Evolutionary conservation across 2,329 filamentous ascomycete species (phyloP).

Genomic region (Colletotrichum sp.): DNA sequence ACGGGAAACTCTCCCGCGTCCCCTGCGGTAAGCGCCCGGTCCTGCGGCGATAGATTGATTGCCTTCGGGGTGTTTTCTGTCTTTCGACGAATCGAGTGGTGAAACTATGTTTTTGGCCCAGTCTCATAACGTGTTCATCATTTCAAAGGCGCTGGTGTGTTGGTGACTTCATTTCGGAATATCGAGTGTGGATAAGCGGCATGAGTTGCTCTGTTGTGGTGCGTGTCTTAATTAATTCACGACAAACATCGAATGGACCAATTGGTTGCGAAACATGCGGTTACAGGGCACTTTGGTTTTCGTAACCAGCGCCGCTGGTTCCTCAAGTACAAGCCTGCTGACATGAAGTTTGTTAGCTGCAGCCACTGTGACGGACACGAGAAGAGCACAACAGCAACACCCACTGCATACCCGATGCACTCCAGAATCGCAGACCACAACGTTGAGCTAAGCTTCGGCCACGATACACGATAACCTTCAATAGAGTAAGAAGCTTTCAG

Average conservation of each 20-base stretch:
- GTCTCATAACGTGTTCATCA: not conserved
- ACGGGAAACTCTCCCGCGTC: not conserved
- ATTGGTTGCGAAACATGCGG: not conserved
- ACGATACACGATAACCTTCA: not conserved
- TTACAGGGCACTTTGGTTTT: not conserved
- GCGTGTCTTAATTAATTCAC: not conserved
- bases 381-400: not conserved
- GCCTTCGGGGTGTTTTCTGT: not conserved
- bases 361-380: not conserved
- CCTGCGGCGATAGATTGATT: not conserved
- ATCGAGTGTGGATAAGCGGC: not conserved
- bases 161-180: not conserved
- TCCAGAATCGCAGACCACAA: not conserved
- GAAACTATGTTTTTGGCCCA: not conserved
- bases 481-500: not conserved
- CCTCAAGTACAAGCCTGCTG: not conserved
- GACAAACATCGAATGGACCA: not conserved
- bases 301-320: not conserved
- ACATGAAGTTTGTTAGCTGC: not conserved
- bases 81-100: not conserved
- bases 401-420: not conserved
- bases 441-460: not conserved
- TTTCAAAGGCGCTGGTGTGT: not conserved
- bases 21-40: not conserved
- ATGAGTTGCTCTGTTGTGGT: not conserved